Base-by-base conservation (phyloP, 176 grass and related monocot species). In the Secale cereale region DNA sequence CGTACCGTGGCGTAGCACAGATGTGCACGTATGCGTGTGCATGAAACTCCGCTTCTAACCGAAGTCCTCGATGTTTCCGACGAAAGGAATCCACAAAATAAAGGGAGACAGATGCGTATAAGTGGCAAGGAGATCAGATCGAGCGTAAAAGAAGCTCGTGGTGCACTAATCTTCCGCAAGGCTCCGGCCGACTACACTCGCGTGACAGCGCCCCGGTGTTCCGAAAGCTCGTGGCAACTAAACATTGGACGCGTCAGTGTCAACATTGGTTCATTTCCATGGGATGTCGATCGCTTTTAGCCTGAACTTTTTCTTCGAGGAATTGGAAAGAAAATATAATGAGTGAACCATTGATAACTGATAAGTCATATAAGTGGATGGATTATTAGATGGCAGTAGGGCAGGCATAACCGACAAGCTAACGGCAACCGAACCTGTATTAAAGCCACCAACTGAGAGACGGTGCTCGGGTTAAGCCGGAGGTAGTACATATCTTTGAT, bases 371-470 rank as follows among this genome's bases (percentile, higher is more conserved):
- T 7, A 36, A 60, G 6, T 14, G 5, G 40, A 29, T 50, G 54
- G 76, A 63, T 11, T 36, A 65, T n/a, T 74, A 6, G 74, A 39
- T 83, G 80, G 79, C 62, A 22, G 70, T 35, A 63, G 20, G 23
- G 30, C 43, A 1, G 43, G 43, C 6, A 75, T 87, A 71, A 26
- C 10, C n/a, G 33, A 15, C 15, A 48, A 82, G 76, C 71, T 77
- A 77, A 59, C 66, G 32, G 46, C 70, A 35, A 82, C 80, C 86
- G 20, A 70, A 78, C 77, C 10, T 68, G 19, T 66, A 75, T 59
- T 73, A 65, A 72, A 39, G 54, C 11, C 52, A 30, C 17, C 39
- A 59, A 31, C 56, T 10, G 20, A 25, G 8, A 0, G n/a, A 8
- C 23, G 28, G 65, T 37, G 12, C 17, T 48, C 45, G 63, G 52